Conservation (phyloP, 305 asterid genomes). For the Salvia sclarea region DNA sequence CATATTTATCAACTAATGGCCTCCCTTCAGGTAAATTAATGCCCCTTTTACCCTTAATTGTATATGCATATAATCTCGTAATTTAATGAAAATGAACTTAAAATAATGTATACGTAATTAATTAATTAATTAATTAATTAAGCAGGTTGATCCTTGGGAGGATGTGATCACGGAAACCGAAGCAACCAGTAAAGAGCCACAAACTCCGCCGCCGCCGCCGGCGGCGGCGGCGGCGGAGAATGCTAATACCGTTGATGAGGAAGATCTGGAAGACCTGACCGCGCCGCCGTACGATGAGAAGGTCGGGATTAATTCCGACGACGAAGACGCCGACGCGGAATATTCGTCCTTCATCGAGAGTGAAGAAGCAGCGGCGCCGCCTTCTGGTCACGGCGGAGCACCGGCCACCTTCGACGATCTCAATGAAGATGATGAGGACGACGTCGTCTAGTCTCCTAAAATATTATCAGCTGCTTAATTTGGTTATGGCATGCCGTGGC, state of each 20-base stretch:
- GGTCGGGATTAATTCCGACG: constrained; percentile 21
- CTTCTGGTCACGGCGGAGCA: constrained; percentile 9
- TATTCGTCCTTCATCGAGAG: constrained; percentile 19
- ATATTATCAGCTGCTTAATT: too few species aligned
- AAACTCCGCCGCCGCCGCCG: background rate
- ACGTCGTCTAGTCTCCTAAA: background rate
- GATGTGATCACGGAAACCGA: constrained; percentile 27
- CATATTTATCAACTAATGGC: constrained; percentile 26
- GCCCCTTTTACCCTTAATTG: too few species aligned
- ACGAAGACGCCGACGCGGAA: constrained; percentile 24
- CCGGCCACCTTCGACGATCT: constrained; percentile 4
- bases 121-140: too few species aligned
- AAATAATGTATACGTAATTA: too few species aligned
- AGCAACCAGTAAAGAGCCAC: constrained; percentile 18
- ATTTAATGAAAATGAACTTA: too few species aligned
- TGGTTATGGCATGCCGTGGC: too few species aligned
- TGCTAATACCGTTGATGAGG: constrained; percentile 23
- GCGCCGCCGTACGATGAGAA: constrained; percentile 23
- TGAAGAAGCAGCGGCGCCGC: constrained; percentile 15
- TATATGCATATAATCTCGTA: too few species aligned
- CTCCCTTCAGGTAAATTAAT: constrained; percentile 30
- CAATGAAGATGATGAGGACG: constrained; percentile 16
- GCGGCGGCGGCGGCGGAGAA: constrained; percentile 2
- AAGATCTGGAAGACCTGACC: constrained; percentile 15
- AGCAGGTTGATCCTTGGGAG: constrained; percentile 26